Evolutionary conservation across 768 basidiomycete species (phyloP).

Genomic region (Daedaleopsis nitida): DNA sequence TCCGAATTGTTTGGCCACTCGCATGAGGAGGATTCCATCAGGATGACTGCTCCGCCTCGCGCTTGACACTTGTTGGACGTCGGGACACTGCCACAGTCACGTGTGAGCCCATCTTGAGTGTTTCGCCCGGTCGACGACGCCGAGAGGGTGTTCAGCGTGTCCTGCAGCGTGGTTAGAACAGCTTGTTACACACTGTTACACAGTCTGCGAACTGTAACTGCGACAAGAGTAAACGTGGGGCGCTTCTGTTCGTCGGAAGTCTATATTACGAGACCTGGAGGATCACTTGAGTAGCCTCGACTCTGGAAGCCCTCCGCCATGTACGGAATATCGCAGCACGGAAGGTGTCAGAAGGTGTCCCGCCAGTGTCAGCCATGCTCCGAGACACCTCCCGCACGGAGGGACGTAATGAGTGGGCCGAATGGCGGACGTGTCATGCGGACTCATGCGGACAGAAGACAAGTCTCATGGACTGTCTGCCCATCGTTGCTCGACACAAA

Average conservation of each 20-base stretch:
- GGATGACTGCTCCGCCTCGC: not conserved
- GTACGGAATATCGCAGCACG: not conserved
- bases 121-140: no score
- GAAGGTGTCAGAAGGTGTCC: no score
- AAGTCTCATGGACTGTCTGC: no score
- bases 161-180: not conserved
- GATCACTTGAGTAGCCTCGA: not conserved
- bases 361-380: no score
- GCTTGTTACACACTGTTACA: no score
- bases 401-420: no score
- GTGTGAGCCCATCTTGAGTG: not conserved
- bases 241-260: not conserved
- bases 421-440: no score
- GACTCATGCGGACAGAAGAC: no score
- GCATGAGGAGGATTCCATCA: not conserved
- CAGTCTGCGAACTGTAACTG: not conserved
- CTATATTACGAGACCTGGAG: not conserved
- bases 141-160: no score
- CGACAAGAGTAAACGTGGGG: not conserved
- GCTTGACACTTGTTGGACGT: not conserved
- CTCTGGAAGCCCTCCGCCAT: not conserved
- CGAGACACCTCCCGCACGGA: no score
- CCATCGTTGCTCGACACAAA: no score
- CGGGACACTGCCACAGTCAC: not conserved
- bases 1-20: conserved; percentile 14